Evolutionary conservation across 1,284 basidiomycete genomes (phyloP), one percentile per base, ranked within the genome.

Genomic region (Anthracocystis setariae): DNA sequence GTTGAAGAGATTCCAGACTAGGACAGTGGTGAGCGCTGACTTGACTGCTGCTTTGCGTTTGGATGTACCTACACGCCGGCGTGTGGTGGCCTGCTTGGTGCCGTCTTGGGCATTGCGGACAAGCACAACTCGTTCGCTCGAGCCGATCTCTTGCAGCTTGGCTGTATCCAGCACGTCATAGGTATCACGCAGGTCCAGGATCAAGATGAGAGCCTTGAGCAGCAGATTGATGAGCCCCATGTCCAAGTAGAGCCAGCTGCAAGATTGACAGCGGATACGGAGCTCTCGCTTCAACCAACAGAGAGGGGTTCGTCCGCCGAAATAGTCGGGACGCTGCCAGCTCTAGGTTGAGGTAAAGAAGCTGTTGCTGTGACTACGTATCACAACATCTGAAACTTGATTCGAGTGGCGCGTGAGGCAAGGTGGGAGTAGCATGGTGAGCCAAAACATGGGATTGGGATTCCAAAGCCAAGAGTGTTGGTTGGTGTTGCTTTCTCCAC

Each of bases 1-100:
- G 43, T 45, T 20, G 25, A 64, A 73, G 21, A 73, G 56, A 40
- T 69, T 73, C 70, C 70, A 73, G 2, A 73, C 46, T 1, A 73
- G 60, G 13, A 73, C 49, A 1, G 60, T 62, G 21, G 64, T 68
- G 23, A 73, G 61, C 24, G 70, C 70, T 8, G 64, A 59, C 27
- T 49, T 58, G 43, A 68, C 49, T 2, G 56, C 57, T 4, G 56
- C 52, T 44, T 62, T 59, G 48, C 70, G 64, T 25, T 57, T 64
- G 1, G 64, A 53, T 15, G 55, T 63, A 10, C 65, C 65, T 4
- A 69, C 51, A 1, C 71, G 56, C 18, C 58, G 50, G 21, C 62
- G 39, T 33, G 49, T 42, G n/a, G 45, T 42, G 12, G 45, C 43
- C 23, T 62, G 61, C 47, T 57, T 71, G 23, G 68, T 57, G 5